Evolutionary conservation across 140 eudicot genomes (phyloP).

Genomic region (Flaveria floridana): DNA sequence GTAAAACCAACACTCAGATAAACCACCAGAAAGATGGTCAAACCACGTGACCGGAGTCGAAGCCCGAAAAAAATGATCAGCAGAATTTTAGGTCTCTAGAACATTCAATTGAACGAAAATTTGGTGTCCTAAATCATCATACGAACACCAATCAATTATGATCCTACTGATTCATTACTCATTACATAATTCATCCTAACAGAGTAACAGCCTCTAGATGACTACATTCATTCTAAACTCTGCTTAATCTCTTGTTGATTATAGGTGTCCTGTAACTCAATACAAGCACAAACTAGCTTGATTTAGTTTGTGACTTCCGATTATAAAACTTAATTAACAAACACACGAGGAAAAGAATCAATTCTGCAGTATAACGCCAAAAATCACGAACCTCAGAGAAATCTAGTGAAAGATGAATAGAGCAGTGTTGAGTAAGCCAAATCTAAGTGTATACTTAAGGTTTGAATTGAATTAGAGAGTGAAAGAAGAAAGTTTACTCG

Average conservation of each 20-base stretch:
- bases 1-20: neutral
- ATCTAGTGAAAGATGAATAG: neutral
- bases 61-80: neutral
- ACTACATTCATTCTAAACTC: neutral
- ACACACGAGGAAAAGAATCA: conserved; percentile 11
- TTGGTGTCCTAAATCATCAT: neutral
- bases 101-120: neutral
- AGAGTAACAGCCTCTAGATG: neutral
- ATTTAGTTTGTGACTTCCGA: neutral
- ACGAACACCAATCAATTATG: neutral
- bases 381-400: conserved; percentile 5
- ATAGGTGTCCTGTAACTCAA: neutral
- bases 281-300: neutral
- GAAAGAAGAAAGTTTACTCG: conserved; percentile 41
- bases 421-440: neutral
- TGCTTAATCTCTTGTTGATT: neutral
- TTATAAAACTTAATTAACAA: neutral
- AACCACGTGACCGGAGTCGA: neutral
- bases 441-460: neutral
- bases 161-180: neutral
- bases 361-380: neutral
- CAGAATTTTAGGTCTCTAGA: neutral
- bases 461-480: neutral
- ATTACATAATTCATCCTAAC: neutral
- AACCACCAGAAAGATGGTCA: neutral